A percentile compares a stretch with the other conserved stretches of the same genome.
These are phyloP conservation scores for Albizia julibrissin DNA, from an alignment of 306 rosid species.

Conservation along the genomic window DNA sequence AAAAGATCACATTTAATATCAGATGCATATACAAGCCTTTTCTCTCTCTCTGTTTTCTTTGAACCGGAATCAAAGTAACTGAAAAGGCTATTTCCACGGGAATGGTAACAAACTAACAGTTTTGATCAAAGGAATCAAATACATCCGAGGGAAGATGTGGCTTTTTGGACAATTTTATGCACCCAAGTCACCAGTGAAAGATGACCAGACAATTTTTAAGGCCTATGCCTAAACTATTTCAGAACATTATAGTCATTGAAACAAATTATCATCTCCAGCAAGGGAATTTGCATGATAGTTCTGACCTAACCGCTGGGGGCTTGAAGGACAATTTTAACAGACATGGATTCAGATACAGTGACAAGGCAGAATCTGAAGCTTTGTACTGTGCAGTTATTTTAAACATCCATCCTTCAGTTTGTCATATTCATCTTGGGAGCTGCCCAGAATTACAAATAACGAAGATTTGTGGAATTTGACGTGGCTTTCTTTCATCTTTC, in stretches of 20 bases:
- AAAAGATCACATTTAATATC: neutral
- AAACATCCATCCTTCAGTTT: neutral
- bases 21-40: neutral
- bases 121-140: neutral
- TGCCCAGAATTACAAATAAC: neutral
- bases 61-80: neutral
- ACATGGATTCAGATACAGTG: neutral
- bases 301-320: neutral
- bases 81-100: neutral
- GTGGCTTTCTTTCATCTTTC: conserved; percentile 20
- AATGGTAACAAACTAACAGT: neutral
- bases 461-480: neutral
- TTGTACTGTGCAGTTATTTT: neutral
- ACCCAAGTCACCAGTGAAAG: neutral
- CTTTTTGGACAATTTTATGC: neutral
- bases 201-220: neutral
- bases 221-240: neutral
- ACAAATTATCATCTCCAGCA: neutral
- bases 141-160: neutral
- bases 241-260: neutral
- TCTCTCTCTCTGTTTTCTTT: too few relatives aligned
- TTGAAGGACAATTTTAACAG: neutral
- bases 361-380: neutral
- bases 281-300: neutral
- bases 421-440: neutral